Conservation (phyloP, 495 filamentous ascomycete genomes). For the Penicillium ochrochloron region DNA sequence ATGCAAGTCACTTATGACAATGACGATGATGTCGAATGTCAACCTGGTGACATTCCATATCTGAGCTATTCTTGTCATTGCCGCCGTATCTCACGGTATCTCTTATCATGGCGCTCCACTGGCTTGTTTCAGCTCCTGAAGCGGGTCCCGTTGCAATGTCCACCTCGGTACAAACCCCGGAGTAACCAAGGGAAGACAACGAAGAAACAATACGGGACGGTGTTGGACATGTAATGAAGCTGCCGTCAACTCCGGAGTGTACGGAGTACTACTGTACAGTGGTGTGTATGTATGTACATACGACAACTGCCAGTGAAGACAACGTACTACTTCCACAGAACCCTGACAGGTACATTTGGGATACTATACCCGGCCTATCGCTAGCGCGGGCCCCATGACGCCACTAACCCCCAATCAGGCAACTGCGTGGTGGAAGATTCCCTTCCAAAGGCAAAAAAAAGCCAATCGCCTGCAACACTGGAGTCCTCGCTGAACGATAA, state of each 20-base stretch:
- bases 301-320: neutral
- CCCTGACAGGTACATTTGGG: neutral
- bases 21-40: neutral
- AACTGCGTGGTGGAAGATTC: constrained; percentile 2
- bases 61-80: constrained; percentile 6
- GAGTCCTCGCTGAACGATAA: neutral
- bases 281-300: neutral
- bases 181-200: constrained; percentile 4
- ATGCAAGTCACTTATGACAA: neutral
- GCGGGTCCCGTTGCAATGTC: constrained; percentile 6
- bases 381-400: neutral
- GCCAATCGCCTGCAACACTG: neutral
- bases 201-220: neutral
- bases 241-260: neutral
- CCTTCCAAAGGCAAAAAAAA: neutral
- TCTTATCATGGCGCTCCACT: constrained; percentile 10
- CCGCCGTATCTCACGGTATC: constrained; percentile 5
- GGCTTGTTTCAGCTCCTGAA: constrained; percentile 8
- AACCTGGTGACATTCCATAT: constrained; percentile 3
- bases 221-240: neutral
- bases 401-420: constrained; percentile 5
- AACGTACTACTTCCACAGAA: neutral
- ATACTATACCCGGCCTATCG: neutral
- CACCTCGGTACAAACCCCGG: constrained; percentile 7
- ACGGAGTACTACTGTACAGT: too few species aligned